phyloP scores from a whole-genome alignment of 306 rosid species.

The Quercus parvula region DNA sequence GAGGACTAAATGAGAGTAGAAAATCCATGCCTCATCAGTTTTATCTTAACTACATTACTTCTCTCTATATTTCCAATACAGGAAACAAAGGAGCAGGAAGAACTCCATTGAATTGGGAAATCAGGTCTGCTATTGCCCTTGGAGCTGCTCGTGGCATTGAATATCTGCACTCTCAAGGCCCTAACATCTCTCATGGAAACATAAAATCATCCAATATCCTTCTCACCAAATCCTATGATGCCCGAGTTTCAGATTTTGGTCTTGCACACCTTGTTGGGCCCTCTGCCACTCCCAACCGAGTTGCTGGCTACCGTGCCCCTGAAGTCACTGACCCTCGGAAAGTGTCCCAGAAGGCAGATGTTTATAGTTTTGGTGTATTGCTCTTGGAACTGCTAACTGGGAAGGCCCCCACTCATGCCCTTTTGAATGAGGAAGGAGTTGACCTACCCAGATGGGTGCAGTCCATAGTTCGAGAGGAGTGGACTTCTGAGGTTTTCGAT shows the following conservation, averaged over 20 bases:
- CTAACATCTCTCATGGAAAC: slow-evolving; percentile 57
- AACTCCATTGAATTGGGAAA: slow-evolving; percentile 65
- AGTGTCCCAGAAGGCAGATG: slow-evolving; percentile 67
- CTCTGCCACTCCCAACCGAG: slow-evolving; percentile 54
- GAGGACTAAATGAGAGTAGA: neutral
- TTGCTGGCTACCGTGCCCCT: slow-evolving; percentile 63
- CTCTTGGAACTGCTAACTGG: slow-evolving; percentile 70
- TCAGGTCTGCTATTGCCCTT: slow-evolving; percentile 53
- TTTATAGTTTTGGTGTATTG: slow-evolving; percentile 64
- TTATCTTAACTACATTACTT: slow-evolving; percentile 6
- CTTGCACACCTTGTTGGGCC: slow-evolving; percentile 71
- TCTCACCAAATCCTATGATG: slow-evolving; percentile 53
- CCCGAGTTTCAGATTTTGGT: slow-evolving; percentile 64
- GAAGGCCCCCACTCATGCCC: slow-evolving; percentile 60
- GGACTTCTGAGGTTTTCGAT: slow-evolving; percentile 66
- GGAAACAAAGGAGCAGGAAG: slow-evolving; percentile 66
- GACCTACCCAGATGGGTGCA: slow-evolving; percentile 79
- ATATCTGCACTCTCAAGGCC: slow-evolving; percentile 60
- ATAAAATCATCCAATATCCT: slow-evolving; percentile 67
- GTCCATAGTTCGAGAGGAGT: slow-evolving; percentile 61
- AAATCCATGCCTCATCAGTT: neutral
- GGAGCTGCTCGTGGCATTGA: slow-evolving; percentile 62
- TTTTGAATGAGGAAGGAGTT: slow-evolving; percentile 65
- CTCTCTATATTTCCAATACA: slow-evolving; percentile 10
- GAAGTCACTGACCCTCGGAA: slow-evolving; percentile 65